phyloP scores from a whole-genome alignment of 768 basidiomycete genomes.

The Neoboletus brunneissimus region DNA sequence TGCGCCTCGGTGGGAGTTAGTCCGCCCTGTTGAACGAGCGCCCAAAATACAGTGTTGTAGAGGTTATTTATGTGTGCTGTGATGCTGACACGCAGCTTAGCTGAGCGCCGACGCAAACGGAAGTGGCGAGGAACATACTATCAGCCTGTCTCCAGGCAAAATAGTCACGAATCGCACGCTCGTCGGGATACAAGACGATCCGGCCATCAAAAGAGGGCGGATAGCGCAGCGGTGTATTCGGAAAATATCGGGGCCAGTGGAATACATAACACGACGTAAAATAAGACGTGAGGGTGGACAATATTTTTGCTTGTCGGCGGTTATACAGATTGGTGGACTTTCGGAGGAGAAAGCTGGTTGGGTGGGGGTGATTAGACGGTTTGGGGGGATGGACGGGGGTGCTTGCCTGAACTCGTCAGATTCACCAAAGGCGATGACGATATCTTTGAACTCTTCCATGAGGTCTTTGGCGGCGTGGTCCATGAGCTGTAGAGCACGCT shows the following conservation, averaged over 20 bases:
- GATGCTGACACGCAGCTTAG: conserved; percentile 18
- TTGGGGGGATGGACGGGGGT: neutral
- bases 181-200: conserved; percentile 75
- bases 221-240: conserved; percentile 65
- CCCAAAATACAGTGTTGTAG: conserved; percentile 84
- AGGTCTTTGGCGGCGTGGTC: conserved; percentile 80
- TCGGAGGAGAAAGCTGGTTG: conserved; percentile 77
- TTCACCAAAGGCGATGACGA: conserved; percentile 89
- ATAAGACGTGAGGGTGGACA: conserved; percentile 76
- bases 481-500: conserved; percentile 84
- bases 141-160: conserved; percentile 96
- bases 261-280: conserved; percentile 92
- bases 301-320: conserved; percentile 82
- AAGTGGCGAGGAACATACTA: conserved; percentile 52
- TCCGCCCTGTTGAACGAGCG: conserved; percentile 80
- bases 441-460: conserved; percentile 81
- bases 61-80: conserved; percentile 88
- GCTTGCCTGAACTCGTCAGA: conserved; percentile 93
- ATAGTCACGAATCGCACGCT: conserved; percentile 79
- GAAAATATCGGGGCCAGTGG: conserved; percentile 80
- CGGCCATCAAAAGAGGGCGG: conserved; percentile 94
- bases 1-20: conserved; percentile 80
- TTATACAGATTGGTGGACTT: conserved; percentile 77
- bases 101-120: conserved; percentile 3
- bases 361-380: neutral